phyloP scores from a whole-genome alignment of 345 rosid species.

The Pseudoturritis turrita region DNA sequence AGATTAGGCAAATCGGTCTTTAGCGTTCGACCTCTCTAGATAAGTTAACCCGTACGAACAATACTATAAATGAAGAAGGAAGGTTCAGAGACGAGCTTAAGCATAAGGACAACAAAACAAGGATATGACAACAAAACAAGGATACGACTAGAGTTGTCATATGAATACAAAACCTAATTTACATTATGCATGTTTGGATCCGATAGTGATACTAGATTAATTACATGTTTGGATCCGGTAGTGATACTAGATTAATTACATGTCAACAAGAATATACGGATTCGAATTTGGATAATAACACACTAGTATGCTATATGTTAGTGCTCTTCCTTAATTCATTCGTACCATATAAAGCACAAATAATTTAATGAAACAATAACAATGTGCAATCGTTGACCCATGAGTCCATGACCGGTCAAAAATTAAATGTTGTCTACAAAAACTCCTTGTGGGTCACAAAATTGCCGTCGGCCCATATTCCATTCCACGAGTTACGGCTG shows the following conservation, averaged over 20 bases:
- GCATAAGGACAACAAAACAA: neutral
- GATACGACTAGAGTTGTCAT: too few relatives aligned
- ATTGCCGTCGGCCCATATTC: conserved; percentile 14
- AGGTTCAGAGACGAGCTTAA: neutral
- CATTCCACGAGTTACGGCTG: neutral
- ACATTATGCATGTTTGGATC: neutral
- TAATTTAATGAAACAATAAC: too few relatives aligned
- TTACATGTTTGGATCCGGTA: too few relatives aligned
- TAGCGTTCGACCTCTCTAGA: neutral
- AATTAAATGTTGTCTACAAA: neutral
- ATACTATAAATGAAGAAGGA: neutral
- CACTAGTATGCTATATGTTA: too few relatives aligned
- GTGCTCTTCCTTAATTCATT: too few relatives aligned
- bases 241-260: too few relatives aligned
- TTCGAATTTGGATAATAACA: too few relatives aligned
- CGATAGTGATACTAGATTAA: too few relatives aligned
- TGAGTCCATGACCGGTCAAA: neutral
- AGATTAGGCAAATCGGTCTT: neutral
- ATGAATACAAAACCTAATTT: too few relatives aligned
- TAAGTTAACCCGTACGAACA: neutral
- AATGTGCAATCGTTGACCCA: neutral
- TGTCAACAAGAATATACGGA: too few relatives aligned
- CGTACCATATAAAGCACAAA: neutral
- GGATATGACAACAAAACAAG: too few relatives aligned
- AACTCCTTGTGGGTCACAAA: conserved; percentile 8